Evolutionary conservation across 1,284 basidiomycete species (phyloP), one percentile per base, ranked within the genome.

Genomic region (Serendipita sp.): DNA sequence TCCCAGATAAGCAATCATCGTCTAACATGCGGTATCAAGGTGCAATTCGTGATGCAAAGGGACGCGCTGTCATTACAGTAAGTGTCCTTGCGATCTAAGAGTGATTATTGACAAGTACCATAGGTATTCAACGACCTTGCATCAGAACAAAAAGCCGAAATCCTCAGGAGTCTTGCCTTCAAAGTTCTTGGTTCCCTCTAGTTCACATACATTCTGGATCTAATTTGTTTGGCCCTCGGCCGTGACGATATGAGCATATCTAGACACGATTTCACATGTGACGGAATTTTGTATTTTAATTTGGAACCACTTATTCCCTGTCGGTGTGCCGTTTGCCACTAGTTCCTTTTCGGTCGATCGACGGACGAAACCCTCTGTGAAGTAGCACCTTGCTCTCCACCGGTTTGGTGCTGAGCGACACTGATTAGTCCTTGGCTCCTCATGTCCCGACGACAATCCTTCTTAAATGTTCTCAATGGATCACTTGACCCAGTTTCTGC

Each of bases 41-140:
- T 10, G 90, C 91, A 1, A 79, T 96, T 62, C 79, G 93, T 62
- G 93, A 96, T 69, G 93, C 93, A 1, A 95, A 95, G 75, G 93
- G 78, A 17, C 22, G 32, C n/a, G 32, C 26, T 22, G 53, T 58
- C 30, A 4, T 58, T 10, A 35, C 53, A 17, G 45, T 49, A 49
- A 22, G 22, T 22, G 45, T 49, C 8, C n/a, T n/a, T 49, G 8
- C 15, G 45, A 49, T 22, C 8, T n/a, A 49, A 17, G n/a, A 5
- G 15, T 10, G 17, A 22, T 49, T 38, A 13, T 13, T 38, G 38
- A 38, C 38, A 13, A 38, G 38, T 38, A 8, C 38, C n/a, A 49
- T 49, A 49, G 53, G 95, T 98, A n/a, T 99, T 99, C 73, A 76
- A 79, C 58, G 79, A 87, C 32, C 78, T 97, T 12, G 86, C 84